Evolutionary conservation across 305 asterid genomes (phyloP), one percentile per base, ranked within the genome.

Genomic region (Solanum hybrid): DNA sequence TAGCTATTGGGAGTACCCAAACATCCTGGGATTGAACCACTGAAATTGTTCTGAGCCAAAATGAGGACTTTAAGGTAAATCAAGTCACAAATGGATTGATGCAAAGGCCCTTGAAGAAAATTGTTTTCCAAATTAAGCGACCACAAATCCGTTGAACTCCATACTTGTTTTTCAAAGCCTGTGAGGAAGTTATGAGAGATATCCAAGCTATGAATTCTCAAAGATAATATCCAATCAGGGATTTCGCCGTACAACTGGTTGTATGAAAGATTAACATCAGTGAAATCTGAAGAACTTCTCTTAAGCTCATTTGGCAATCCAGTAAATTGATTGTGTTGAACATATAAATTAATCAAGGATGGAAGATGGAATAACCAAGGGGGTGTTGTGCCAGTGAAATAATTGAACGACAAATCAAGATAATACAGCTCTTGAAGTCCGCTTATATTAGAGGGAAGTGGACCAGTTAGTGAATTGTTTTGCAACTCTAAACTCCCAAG

Each of bases 41-140:
- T 65, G 26, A 86, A 65, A 33, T n/a, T 86, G 61, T 86, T 86
- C 12, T 11, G 61, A 22, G 80, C 13, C 57, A 70, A 65, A 20
- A 24, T 45, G 61, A 65, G 89, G n/a, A 7, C 7, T 15, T 1
- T 24, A 57, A 65, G 79, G 7, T 11, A 0, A 26, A 7, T n/a
- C 80, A 86, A 12, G 32, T 68, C 34, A 26, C 36, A 86, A 65
- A 86, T 65, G n/a, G 79, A 33, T 76, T 0, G 51, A 61, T 9
- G 61, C 45, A 86, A 70, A 86, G 89, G 37, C 37, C 89, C 79
- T 86, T 65, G 89, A 36, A 86, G 89, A 86, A 33, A 26, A 68
- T 86, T 86, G 65, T 26, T 34, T 32, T 45, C 61, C 45, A 65
- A 38, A 87, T 87, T 37, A 33, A 87, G 61, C 2, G 17, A 41